Evolutionary conservation across 257 asterid genomes (phyloP), one percentile per base, ranked within the genome.

Genomic region (Orobanche coerulescens): DNA sequence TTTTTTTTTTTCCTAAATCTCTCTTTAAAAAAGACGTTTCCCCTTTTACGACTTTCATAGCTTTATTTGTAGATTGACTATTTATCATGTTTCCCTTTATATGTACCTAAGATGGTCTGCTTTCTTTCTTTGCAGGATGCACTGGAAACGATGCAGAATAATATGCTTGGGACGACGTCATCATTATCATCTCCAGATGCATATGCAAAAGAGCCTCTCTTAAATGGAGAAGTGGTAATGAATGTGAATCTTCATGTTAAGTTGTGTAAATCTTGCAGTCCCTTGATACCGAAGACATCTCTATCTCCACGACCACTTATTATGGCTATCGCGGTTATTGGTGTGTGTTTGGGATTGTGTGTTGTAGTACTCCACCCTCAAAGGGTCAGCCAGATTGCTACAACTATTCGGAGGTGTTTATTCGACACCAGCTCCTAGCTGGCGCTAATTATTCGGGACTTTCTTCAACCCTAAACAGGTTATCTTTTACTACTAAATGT

Each of bases 301-400:
- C 44, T 73, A 43, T 72, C 76, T 14, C 75, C 84, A 30, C 83
- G 89, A 4, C 79, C 78, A 22, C 80, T 86, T 26, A 28, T 84
- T 36, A 61, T 72, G 56, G 72, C 69, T 0, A 62, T 78, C 4
- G 42, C 81, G 18, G 89, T 80, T 9, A 49, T 79, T 14, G 75
- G 89, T 16, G 72, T 86, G 33, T 93, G 99, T 62, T 79, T 76
- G 26, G 97, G 96, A 52, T 60, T 89, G 6, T 93, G 95, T 52
- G 79, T 82, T 5, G 81, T 75, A 19, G 55, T 73, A 23, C 66
- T 93, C 64, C 99, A 89, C 73, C 98, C 94, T 15, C 79, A 40
- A 24, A 73, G 72, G 76, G 81, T 78, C 6, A 64, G 75, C 60
- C 81, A 56, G 64, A 56, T 93, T 0, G 81, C 94, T 16, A 74